phyloP scores from a whole-genome alignment of 2,329 filamentous ascomycete species.

The Alternaria sp. region DNA sequence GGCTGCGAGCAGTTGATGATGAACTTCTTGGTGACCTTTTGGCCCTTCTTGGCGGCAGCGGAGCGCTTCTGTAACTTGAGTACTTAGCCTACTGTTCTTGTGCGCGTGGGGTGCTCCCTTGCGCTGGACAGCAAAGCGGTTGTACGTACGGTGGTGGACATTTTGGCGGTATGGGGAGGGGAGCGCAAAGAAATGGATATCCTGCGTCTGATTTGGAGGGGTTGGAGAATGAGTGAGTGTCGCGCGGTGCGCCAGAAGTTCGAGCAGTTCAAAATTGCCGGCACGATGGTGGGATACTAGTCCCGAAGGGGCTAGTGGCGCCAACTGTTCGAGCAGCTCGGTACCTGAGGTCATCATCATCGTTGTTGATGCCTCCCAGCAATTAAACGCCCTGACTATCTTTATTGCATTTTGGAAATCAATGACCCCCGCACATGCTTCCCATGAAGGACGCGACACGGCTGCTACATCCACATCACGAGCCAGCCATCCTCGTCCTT shows the following conservation, averaged over 20 bases:
- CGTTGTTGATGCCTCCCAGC: background rate
- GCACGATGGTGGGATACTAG: conserved; percentile 8
- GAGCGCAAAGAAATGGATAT: conserved; percentile 87
- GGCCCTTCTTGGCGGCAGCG: conserved; percentile 55
- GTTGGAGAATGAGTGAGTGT: conserved; percentile 1
- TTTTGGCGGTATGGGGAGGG: conserved; percentile 63
- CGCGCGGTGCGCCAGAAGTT: background rate
- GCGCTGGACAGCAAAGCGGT: conserved; percentile 92
- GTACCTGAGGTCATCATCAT: background rate
- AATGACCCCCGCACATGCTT: background rate
- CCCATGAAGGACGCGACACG: background rate
- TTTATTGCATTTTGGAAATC: background rate
- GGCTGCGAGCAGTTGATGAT: conserved; percentile 99
- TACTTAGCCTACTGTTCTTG: conserved; percentile 94
- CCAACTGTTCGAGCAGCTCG: background rate
- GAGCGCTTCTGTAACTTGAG: conserved; percentile 61
- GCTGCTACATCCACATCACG: background rate
- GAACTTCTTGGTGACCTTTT: conserved; percentile 94
- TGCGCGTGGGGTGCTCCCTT: conserved; percentile 27
- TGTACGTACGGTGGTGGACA: conserved; percentile 92
- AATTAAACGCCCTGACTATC: background rate
- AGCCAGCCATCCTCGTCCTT: background rate
- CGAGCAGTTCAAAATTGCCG: conserved; percentile 12
- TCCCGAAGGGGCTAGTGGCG: background rate
- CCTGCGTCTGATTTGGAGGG: conserved; percentile 68